These are phyloP conservation scores for Termitomyces sp. DNA, from an alignment of 768 basidiomycete species.

Conservation along the genomic window DNA sequence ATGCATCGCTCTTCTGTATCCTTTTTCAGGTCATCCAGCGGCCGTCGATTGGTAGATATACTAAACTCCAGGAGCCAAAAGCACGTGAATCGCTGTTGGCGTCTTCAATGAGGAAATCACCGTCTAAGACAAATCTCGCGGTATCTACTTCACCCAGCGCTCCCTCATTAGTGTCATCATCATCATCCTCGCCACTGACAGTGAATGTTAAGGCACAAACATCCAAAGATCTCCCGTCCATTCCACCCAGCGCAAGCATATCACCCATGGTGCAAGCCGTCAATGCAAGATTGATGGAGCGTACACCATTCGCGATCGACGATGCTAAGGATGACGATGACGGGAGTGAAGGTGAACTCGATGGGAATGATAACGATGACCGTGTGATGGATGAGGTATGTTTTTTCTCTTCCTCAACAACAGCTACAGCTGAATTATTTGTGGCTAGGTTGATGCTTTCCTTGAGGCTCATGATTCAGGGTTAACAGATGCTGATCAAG, in stretches of 20 bases:
- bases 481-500: slow-evolving; percentile 72
- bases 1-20: not conserved
- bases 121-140: slow-evolving; percentile 48
- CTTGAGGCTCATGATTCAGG: slow-evolving; percentile 90
- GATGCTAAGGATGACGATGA: slow-evolving; percentile 80
- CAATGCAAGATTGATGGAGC: slow-evolving; percentile 81
- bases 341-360: slow-evolving; percentile 44
- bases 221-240: slow-evolving; percentile 20
- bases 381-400: slow-evolving; percentile 85
- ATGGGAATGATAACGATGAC: slow-evolving; percentile 56
- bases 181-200: slow-evolving; percentile 46
- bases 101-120: slow-evolving; percentile 54
- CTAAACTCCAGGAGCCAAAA: slow-evolving; percentile 80
- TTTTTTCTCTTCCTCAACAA: not conserved
- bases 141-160: slow-evolving; percentile 21
- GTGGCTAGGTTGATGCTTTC: slow-evolving; percentile 78
- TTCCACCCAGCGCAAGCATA: slow-evolving; percentile 35
- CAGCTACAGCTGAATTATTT: not conserved
- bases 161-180: slow-evolving; percentile 18
- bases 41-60: slow-evolving; percentile 85
- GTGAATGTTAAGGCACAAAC: slow-evolving; percentile 35
- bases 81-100: slow-evolving; percentile 83
- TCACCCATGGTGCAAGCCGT: slow-evolving; percentile 70
- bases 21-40: slow-evolving; percentile 52
- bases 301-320: slow-evolving; percentile 96